Base-by-base conservation (phyloP, 176 grass and related monocot genomes). In the Calamus simplicifolius region DNA sequence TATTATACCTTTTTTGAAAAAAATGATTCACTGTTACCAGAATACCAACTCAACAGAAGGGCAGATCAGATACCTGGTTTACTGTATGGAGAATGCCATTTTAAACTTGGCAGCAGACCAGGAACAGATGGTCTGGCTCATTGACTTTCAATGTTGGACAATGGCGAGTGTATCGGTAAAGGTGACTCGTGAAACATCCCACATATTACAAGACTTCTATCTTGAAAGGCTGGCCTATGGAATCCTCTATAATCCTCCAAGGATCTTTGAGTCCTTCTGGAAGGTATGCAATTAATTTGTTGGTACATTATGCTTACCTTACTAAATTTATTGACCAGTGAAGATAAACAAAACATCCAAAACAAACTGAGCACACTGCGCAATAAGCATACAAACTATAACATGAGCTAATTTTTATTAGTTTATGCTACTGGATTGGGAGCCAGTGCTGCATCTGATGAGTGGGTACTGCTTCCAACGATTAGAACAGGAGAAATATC, bases 111-210 rank as follows among this genome's bases (percentile, higher is more conserved):
- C 75, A 0, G 59, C 68, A 10, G 72, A 73, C 59, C 82, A 85
- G 58, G 87, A 90, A 69, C 84, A 90, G 69, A 90, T 90, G 87
- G 82, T 90, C 3, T 90, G 82, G 87, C 49, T 90, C 27, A 90
- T 80, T 70, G 87, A 90, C 51, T 90, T 90, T 68, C 82, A 85
- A 57, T 10, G 29, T 54, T 90, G 87, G 82, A 82, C 79, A 56
- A 19, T 90, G 68, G 82, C 63, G 64, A 90, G 82, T 58, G 64
- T 80, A 60, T 77, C 87, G 3, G 56, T 90, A 56, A 82, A 85
- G 61, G 71, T 82, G 18, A 82, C 82, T 35, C 82, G 82, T 7
- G 87, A 90, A 76, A 85, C 79, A 12, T 78, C 77, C 58, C 81
- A 61, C 10, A 60, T 90, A 29, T 73, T 90, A 64, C 87, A 90